These are phyloP conservation scores for slime mould (Dictyostelium discoideum) DNA, from an alignment of 78 protist species.

Conservation along the genomic window dicty_2.7 NC_007088.5:1534001-1534500, in stretches of 20 bases:
- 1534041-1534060: neutral
- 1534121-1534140: neutral
- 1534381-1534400: too few relatives aligned
- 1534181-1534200: neutral
- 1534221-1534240: neutral
- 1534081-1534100: neutral
- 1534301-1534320: neutral
- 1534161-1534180: conserved; percentile 3
- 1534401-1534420: too few relatives aligned
- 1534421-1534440: too few relatives aligned
- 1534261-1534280: neutral
- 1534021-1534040: neutral
- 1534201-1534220: conserved; percentile 1
- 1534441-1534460: too few relatives aligned
- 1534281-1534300: conserved; percentile 14
- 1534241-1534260: neutral
- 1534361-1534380: too few relatives aligned
- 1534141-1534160: neutral
- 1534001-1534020: conserved; percentile 4
- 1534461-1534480: too few relatives aligned
- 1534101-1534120: neutral
- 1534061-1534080: neutral
- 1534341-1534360: neutral
- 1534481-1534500: too few relatives aligned
- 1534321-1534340: neutral